phyloP scores from a whole-genome alignment of 2,329 filamentous ascomycete genomes.

The Madurella fahalii region DNA sequence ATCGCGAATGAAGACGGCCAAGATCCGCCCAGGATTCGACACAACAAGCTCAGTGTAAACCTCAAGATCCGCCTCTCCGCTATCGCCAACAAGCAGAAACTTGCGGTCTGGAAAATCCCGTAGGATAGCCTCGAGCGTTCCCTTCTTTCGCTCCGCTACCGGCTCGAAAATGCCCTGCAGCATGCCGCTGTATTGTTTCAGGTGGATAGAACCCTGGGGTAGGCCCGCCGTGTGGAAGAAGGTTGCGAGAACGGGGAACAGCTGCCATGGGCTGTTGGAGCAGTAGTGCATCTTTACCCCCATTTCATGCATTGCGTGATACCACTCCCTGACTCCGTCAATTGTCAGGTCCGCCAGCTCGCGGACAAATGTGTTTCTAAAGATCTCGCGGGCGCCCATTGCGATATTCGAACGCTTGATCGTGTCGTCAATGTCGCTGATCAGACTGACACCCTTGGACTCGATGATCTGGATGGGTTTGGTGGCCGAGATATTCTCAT shows the following conservation, averaged over 20 bases:
- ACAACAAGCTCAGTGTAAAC: slow-evolving; percentile 93
- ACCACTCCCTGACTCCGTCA: slow-evolving; percentile 88
- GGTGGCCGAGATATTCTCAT: slow-evolving; percentile 76
- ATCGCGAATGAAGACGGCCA: slow-evolving; percentile 90
- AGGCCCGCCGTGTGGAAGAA: slow-evolving; percentile 79
- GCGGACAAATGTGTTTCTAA: slow-evolving; percentile 90
- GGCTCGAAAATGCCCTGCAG: slow-evolving; percentile 97
- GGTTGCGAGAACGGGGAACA: slow-evolving; percentile 82
- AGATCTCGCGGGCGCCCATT: slow-evolving; percentile 85
- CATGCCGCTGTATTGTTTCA: slow-evolving; percentile 97
- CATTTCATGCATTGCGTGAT: slow-evolving; percentile 68
- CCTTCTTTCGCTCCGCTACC: slow-evolving; percentile 89
- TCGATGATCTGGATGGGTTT: slow-evolving; percentile 76
- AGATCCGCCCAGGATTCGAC: slow-evolving; percentile 74
- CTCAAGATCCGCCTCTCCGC: slow-evolving; percentile 93
- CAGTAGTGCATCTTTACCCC: slow-evolving; percentile 93
- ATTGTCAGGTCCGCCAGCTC: slow-evolving; percentile 78
- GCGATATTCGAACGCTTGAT: slow-evolving; percentile 93
- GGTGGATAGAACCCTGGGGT: slow-evolving; percentile 83
- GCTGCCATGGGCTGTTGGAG: slow-evolving; percentile 98
- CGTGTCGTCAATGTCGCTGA: slow-evolving; percentile 97
- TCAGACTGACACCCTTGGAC: slow-evolving; percentile 77
- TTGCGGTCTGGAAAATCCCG: slow-evolving; percentile 83
- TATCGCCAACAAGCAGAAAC: slow-evolving; percentile 91
- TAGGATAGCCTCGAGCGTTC: slow-evolving; percentile 78